These are phyloP conservation scores for Sporisorium exsertum DNA, from an alignment of 1,284 basidiomycete species.

Conservation along the genomic window DNA sequence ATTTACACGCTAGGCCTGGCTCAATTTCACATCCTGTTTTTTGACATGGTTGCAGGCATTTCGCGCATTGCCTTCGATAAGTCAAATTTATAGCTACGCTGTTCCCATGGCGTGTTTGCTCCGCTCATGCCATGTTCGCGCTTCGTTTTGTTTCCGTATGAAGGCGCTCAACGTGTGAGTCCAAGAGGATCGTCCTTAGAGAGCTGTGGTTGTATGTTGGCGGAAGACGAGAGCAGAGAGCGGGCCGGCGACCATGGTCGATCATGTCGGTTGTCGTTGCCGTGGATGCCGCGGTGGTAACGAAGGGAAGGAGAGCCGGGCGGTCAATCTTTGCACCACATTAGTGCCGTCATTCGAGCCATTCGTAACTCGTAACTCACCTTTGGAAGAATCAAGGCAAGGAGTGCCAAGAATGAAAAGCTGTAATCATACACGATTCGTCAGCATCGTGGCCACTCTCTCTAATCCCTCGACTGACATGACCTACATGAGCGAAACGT, in stretches of 20 bases:
- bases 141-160: background rate
- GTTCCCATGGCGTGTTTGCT: background rate
- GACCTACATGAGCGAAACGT: slow-evolving; percentile 38
- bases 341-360: background rate
- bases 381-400: slow-evolving; percentile 44
- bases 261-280: background rate
- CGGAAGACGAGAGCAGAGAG: background rate
- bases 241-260: background rate
- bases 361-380: slow-evolving; percentile 28
- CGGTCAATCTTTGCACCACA: background rate
- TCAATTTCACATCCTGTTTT: too few species aligned
- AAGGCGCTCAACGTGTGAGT: slow-evolving; percentile 10
- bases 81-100: too few species aligned
- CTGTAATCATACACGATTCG: slow-evolving; percentile 6
- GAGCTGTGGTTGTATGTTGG: slow-evolving; percentile 7
- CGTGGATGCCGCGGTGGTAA: background rate
- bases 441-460: background rate
- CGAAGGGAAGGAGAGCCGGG: background rate
- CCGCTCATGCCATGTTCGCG: background rate
- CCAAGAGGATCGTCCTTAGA: slow-evolving; percentile 30
- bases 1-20: too few species aligned
- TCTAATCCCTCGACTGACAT: background rate
- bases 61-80: too few species aligned
- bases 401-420: slow-evolving; percentile 33
- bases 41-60: too few species aligned